Base-by-base conservation (phyloP, 176 grass and related monocot genomes). In the Saccharum spontaneum region DNA sequence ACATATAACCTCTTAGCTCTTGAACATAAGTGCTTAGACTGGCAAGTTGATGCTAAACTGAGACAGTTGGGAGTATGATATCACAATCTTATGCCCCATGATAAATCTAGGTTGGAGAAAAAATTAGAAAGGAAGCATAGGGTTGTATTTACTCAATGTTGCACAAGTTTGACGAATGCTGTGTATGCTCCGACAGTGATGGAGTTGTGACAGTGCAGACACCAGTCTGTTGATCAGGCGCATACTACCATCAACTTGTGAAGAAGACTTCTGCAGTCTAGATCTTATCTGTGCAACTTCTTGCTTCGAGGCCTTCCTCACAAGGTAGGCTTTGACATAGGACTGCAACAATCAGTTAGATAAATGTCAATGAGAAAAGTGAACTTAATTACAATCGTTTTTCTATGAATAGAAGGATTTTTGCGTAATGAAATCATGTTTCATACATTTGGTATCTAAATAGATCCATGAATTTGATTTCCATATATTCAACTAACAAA, bases 121-220 rank as follows among this genome's bases (percentile, higher is more conserved):
- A 73, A 79, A 16, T 15, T 30, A 0, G 55, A 67, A 63, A 39
- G 15, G 41, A 54, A 65, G 73, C 22, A 39, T 24, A 69, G 73
- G 34, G 82, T 80, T 75, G 61, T 68, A 60, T 78, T 91, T 94
- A 94, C 92, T 92, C 80, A 94, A 57, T 89, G 69, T 86, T 72
- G 85, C 75, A 59, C 85, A 94, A 75, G 77, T 83, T 82, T 83
- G 85, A 44, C 74, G 85, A 83, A 91, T 91, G 34, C 75, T 86
- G 63, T 87, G 85, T 63, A 69, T 89, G 41, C 82, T 91, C 76
- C 77, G 77, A 83, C 68, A 85, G 7, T 16, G 72, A 79, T 52
- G 46, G 64, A 94, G 90, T 23, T 92, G 84, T 20, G 69, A 79
- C 60, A 94, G 78, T 38, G 87, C 92, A 44, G 78, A 73, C 43